phyloP scores from a whole-genome alignment of 2,329 filamentous ascomycete genomes.

The Dothistroma pini region DNA sequence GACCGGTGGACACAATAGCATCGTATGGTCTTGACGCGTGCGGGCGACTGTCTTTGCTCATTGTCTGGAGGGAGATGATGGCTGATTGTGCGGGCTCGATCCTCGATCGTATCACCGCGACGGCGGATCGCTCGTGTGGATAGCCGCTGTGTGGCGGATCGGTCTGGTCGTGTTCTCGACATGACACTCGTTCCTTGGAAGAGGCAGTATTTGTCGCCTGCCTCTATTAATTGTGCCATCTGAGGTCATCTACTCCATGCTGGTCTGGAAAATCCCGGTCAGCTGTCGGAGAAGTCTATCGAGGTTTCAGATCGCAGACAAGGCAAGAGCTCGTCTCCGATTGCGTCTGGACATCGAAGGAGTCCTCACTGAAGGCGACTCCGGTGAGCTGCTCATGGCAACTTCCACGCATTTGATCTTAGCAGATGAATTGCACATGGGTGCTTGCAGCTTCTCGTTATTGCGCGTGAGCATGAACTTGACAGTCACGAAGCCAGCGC shows the following conservation, averaged over 20 bases:
- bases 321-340: not conserved
- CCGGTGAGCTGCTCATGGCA: not conserved
- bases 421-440: not conserved
- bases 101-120: not conserved
- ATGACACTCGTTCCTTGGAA: not conserved
- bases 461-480: too few relatives aligned
- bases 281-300: not conserved
- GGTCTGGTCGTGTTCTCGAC: not conserved
- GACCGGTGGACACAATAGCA: not conserved
- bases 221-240: not conserved
- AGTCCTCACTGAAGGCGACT: too few relatives aligned
- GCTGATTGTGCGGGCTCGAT: not conserved
- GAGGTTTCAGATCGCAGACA: not conserved
- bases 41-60: too few relatives aligned
- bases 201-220: not conserved
- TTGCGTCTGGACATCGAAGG: not conserved
- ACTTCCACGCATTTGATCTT: not conserved
- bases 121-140: not conserved
- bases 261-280: not conserved
- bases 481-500: too few relatives aligned
- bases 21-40: too few relatives aligned
- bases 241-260: not conserved
- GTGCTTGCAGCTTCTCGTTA: not conserved
- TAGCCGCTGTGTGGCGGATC: not conserved
- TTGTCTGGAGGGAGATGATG: not conserved